Evolutionary conservation across 2,329 filamentous ascomycete species (phyloP).

Genomic region (Zopfia rhizophila): DNA sequence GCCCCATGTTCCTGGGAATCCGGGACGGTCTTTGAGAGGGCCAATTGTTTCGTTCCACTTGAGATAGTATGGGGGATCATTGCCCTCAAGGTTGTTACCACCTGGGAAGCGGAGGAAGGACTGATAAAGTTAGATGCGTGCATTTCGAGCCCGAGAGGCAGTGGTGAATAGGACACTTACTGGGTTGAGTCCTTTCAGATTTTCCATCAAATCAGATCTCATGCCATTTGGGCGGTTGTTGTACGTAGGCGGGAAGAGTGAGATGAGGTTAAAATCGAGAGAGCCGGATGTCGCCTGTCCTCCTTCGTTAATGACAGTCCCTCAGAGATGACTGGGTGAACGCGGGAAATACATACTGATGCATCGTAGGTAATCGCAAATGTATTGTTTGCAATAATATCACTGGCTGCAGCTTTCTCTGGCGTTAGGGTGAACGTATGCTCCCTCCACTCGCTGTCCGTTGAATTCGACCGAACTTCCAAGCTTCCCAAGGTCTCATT

Average conservation of each 20-base stretch:
- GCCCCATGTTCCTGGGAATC: slow-evolving; percentile 57
- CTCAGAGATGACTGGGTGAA: no score
- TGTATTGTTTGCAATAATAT: slow-evolving; percentile 62
- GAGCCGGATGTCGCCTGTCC: slow-evolving; percentile 19
- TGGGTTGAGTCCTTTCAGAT: slow-evolving; percentile 54
- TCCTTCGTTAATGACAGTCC: slow-evolving; percentile 16
- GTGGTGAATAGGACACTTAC: slow-evolving; percentile 17
- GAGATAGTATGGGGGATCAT: slow-evolving; percentile 36
- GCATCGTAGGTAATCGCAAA: slow-evolving; percentile 63
- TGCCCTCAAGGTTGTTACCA: slow-evolving; percentile 59
- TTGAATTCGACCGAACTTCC: slow-evolving; percentile 39
- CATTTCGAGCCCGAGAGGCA: no score
- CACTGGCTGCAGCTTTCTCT: slow-evolving; percentile 51
- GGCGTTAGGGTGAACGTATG: slow-evolving; percentile 53
- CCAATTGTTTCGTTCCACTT: slow-evolving; percentile 60
- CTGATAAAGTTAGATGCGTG: slow-evolving; percentile 14
- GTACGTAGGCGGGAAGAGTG: slow-evolving; percentile 65
- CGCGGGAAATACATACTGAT: slow-evolving; percentile 38
- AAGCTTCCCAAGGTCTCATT: slow-evolving; percentile 53
- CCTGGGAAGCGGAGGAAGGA: slow-evolving; percentile 63
- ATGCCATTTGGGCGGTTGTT: slow-evolving; percentile 63
- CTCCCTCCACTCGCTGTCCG: slow-evolving; percentile 51
- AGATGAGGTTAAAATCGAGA: slow-evolving; percentile 61
- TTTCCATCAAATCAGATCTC: slow-evolving; percentile 61
- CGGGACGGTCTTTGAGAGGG: slow-evolving; percentile 59